phyloP scores from a whole-genome alignment of 2,329 filamentous ascomycete genomes.

The Colletotrichum cereale region DNA sequence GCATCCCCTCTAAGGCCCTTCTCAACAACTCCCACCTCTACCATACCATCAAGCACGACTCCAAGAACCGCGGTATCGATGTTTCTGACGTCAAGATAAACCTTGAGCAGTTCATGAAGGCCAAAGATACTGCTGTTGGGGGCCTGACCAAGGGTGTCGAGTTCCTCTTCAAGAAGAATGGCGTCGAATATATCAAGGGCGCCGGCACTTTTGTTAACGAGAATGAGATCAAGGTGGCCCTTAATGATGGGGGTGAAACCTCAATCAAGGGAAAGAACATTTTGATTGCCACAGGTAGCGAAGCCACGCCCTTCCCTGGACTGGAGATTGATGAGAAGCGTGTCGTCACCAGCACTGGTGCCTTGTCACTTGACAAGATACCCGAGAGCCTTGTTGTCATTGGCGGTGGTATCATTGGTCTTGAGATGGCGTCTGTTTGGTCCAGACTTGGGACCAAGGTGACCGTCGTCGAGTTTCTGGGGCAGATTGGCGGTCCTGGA shows the following conservation, averaged over 20 bases:
- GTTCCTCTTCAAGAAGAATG: conserved; percentile 99
- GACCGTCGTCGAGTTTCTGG: conserved; percentile 96
- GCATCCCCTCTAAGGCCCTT: conserved; percentile 98
- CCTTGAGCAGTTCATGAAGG: conserved; percentile 96
- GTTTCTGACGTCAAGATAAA: conserved; percentile 98
- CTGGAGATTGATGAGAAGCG: conserved; percentile 97
- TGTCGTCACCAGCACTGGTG: conserved; percentile 96
- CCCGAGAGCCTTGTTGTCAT: conserved; percentile 98
- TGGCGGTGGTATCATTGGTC: conserved; percentile 97
- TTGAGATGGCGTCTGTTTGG: conserved; percentile 99
- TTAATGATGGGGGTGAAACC: conserved; percentile 92
- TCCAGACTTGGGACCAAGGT: conserved; percentile 93
- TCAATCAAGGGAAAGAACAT: conserved; percentile 95
- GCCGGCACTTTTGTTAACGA: conserved; percentile 88
- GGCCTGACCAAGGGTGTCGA: conserved; percentile 97
- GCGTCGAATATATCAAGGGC: conserved; percentile 97
- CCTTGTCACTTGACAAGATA: conserved; percentile 88
- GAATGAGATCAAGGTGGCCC: conserved; percentile 90
- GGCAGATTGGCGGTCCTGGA: conserved; percentile 95
- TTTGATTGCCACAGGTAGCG: conserved; percentile 94
- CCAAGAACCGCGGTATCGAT: conserved; percentile 96
- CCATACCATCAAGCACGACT: conserved; percentile 97
- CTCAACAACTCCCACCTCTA: conserved; percentile 99
- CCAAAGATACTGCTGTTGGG: conserved; percentile 91
- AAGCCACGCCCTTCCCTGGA: conserved; percentile 96